phyloP scores from a whole-genome alignment of 371 early-diverging fungal genomes.

The Syncephalastrum monosporum region DNA sequence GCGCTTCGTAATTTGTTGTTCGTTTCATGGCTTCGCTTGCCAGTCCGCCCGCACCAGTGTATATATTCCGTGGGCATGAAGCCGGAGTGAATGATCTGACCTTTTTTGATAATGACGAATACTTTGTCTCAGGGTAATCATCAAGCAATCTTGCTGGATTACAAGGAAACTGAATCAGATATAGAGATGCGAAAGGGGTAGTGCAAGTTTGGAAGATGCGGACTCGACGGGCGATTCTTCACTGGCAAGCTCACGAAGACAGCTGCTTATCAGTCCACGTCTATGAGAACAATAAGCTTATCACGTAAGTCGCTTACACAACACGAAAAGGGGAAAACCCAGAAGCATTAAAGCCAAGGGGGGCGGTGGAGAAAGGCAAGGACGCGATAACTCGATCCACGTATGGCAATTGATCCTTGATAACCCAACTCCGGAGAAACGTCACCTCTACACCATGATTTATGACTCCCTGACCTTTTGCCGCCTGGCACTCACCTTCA shows the following conservation, averaged over 20 bases:
- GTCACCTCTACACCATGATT: conserved; percentile 23
- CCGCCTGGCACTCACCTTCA: conserved; percentile 22
- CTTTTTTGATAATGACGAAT: conserved; percentile 25
- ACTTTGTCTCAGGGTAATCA: conserved; percentile 34
- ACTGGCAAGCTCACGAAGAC: conserved; percentile 45
- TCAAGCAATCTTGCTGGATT: not conserved
- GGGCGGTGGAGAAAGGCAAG: conserved; percentile 30
- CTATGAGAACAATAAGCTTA: conserved; percentile 16
- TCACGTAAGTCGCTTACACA: conserved; percentile 21
- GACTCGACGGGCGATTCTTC: conserved; percentile 30
- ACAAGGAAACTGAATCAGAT: not conserved
- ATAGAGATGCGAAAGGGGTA: conserved; percentile 42
- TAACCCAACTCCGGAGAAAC: conserved; percentile 3
- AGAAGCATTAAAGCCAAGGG: conserved; percentile 11
- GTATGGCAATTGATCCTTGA: conserved; percentile 35
- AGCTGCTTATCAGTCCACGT: conserved; percentile 28
- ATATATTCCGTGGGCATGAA: conserved; percentile 37
- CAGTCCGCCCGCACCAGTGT: conserved; percentile 26
- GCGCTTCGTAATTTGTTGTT: too few species aligned
- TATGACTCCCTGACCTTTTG: conserved; percentile 46
- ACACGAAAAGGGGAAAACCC: not conserved
- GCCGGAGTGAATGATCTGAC: conserved; percentile 25
- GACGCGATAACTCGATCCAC: conserved; percentile 48
- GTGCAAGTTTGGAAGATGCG: conserved; percentile 38
- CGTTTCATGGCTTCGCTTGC: too few species aligned